Evolutionary conservation across 2,329 filamentous ascomycete genomes (phyloP).

Genomic region (Aspergillus terreus): DNA sequence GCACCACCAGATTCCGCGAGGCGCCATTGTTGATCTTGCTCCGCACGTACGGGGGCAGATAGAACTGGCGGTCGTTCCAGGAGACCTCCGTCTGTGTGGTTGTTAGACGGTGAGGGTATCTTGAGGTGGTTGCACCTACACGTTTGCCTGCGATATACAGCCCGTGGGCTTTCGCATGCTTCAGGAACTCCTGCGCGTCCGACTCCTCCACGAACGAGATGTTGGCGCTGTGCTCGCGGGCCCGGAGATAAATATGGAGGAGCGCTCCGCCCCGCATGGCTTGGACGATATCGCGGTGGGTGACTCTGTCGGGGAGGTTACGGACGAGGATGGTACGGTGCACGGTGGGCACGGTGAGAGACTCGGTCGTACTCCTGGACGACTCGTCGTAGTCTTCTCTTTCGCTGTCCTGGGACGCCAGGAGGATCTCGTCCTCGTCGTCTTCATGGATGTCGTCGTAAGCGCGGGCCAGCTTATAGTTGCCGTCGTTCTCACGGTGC

Average conservation of each 20-base stretch:
- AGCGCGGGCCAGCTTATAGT: conserved; percentile 1
- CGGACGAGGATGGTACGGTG: conserved; percentile 51
- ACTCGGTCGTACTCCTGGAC: conserved; percentile 15
- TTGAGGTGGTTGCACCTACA: conserved; percentile 44
- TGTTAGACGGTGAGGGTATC: neutral
- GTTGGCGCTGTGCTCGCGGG: conserved; percentile 56
- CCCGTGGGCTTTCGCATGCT: conserved; percentile 61
- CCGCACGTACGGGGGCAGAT: conserved; percentile 59
- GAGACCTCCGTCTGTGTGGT: conserved; percentile 57
- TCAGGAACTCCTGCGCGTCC: conserved; percentile 62
- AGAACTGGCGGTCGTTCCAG: conserved; percentile 71
- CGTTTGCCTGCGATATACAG: conserved; percentile 66
- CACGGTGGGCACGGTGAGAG: conserved; percentile 11
- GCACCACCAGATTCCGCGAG: conserved; percentile 70
- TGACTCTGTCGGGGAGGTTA: conserved; percentile 60
- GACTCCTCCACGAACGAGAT: conserved; percentile 67
- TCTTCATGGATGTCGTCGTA: conserved; percentile 9
- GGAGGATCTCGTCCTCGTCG: conserved; percentile 19
- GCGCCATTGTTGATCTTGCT: conserved; percentile 64
- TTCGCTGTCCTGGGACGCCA: conserved; percentile 20
- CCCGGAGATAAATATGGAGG: conserved; percentile 63
- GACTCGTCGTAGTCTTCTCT: conserved; percentile 21
- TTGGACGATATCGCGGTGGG: conserved; percentile 62
- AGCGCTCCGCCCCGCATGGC: conserved; percentile 67
- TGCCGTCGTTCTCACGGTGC: neutral